phyloP scores from a whole-genome alignment of 1,284 basidiomycete species.

The Ganoderma meredithae region DNA sequence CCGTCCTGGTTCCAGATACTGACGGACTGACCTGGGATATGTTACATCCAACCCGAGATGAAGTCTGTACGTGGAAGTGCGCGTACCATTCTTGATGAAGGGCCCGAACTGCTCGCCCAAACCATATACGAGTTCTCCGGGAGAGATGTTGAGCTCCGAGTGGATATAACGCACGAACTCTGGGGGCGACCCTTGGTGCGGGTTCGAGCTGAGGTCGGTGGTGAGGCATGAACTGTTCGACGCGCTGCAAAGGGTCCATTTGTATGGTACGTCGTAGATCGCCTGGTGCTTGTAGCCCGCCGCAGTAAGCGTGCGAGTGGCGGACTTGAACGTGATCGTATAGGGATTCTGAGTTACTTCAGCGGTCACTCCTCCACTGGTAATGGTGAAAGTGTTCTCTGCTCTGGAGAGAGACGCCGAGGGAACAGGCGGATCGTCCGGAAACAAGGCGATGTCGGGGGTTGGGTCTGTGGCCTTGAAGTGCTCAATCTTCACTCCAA shows the following conservation, averaged over 20 bases:
- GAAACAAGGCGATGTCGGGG: conserved; percentile 69
- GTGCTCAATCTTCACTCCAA: conserved; percentile 71
- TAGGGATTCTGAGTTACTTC: conserved; percentile 67
- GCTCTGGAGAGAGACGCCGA: conserved; percentile 50
- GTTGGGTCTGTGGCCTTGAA: conserved; percentile 55
- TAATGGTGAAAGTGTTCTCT: conserved; percentile 47
- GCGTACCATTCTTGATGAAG: conserved; percentile 76
- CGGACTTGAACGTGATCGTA: conserved; percentile 65
- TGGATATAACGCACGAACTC: conserved; percentile 64
- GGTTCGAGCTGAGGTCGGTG: conserved; percentile 65
- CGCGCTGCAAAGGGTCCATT: conserved; percentile 65
- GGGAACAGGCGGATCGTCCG: conserved; percentile 58
- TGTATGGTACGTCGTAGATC: conserved; percentile 68
- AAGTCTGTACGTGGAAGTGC: neutral
- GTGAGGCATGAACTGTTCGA: conserved; percentile 68
- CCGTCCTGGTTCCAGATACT: conserved; percentile 79
- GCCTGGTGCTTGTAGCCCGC: conserved; percentile 69
- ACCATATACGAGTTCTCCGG: conserved; percentile 77
- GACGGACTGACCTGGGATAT: conserved; percentile 58
- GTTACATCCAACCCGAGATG: conserved; percentile 10
- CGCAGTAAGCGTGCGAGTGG: conserved; percentile 56
- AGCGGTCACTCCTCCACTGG: conserved; percentile 54
- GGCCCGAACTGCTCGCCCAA: conserved; percentile 78
- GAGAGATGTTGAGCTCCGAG: conserved; percentile 72
- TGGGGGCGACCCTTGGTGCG: conserved; percentile 52